Percentiles rank a stretch among this genome's conserved stretches.
phyloP scores from a whole-genome alignment of 2,329 filamentous ascomycete species.

The Fusarium humuli region DNA sequence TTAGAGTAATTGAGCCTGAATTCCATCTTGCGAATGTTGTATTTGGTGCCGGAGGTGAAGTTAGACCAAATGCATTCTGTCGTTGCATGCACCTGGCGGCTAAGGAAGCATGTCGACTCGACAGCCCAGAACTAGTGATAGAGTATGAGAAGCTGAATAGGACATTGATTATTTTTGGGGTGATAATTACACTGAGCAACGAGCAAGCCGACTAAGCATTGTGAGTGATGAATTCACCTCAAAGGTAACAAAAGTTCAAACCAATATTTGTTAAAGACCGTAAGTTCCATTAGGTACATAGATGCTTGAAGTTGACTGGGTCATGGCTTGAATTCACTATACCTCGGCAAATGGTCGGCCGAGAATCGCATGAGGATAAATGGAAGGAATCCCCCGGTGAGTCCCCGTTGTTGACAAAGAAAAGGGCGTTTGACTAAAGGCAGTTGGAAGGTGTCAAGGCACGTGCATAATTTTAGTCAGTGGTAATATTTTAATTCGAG shows the following conservation, averaged over 20 bases:
- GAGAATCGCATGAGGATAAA: conserved; percentile 34
- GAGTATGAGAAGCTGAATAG: conserved; percentile 20
- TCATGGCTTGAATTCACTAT: neutral
- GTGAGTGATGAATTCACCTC: neutral
- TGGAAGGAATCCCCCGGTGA: neutral
- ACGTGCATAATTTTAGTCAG: conserved; percentile 11
- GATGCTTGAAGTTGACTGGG: neutral
- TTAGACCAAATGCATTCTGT: conserved; percentile 8
- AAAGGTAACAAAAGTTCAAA: neutral
- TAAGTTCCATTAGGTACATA: neutral
- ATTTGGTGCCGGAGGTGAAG: neutral
- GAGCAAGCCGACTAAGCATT: conserved; percentile 41
- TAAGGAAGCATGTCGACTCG: conserved; percentile 22
- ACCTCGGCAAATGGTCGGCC: conserved; percentile 35
- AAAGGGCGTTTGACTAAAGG: conserved; percentile 25
- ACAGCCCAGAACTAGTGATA: conserved; percentile 29
- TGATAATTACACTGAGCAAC: conserved; percentile 30
- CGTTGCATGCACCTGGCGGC: conserved; percentile 9
- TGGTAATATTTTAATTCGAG: neutral
- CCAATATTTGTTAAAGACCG: neutral
- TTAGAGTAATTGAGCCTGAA: neutral
- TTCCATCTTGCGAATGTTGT: neutral
- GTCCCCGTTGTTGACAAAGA: conserved; percentile 14
- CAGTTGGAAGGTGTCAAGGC: neutral
- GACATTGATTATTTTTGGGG: neutral